Conservation (phyloP, 352 stramenopile species). For the Phytophthora multivora region DNA sequence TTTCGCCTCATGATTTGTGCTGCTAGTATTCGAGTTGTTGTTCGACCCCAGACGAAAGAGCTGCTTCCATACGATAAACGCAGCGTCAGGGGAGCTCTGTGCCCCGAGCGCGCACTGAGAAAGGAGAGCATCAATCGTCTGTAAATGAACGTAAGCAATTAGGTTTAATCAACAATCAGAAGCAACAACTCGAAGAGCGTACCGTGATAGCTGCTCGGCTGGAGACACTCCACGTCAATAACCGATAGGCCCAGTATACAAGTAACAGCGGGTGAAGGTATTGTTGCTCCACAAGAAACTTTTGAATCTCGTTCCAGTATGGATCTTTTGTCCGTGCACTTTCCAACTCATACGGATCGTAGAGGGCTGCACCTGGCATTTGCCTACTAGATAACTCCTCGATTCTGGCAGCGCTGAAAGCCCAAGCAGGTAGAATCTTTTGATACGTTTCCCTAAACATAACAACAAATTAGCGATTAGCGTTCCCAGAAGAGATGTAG, state of each 20-base stretch:
- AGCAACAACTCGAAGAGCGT: slow-evolving; percentile 8
- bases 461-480: slow-evolving; percentile 5
- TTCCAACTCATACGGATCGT: slow-evolving; percentile 75
- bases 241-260: slow-evolving; percentile 68
- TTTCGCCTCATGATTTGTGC: slow-evolving; percentile 11
- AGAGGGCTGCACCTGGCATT: slow-evolving; percentile 22
- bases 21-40: not conserved
- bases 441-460: slow-evolving; percentile 37
- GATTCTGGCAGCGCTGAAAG: slow-evolving; percentile 43
- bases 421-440: slow-evolving; percentile 45
- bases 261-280: slow-evolving; percentile 71
- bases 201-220: slow-evolving; percentile 61
- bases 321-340: slow-evolving; percentile 67
- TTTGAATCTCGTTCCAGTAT: slow-evolving; percentile 86
- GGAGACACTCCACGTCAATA: slow-evolving; percentile 75
- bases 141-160: not conserved
- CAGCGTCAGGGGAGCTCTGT: slow-evolving; percentile 50
- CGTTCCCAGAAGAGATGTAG: not conserved
- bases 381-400: slow-evolving; percentile 12
- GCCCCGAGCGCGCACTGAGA: slow-evolving; percentile 61
- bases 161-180: too few relatives aligned
- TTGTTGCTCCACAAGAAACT: slow-evolving; percentile 55
- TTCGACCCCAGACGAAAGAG: slow-evolving; percentile 53
- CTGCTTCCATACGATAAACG: slow-evolving; percentile 64
- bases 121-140: slow-evolving; percentile 75